Evolutionary conservation across 2,329 filamentous ascomycete species (phyloP), one percentile per base, ranked within the genome.

Genomic region (Cytospora schulzeri): DNA sequence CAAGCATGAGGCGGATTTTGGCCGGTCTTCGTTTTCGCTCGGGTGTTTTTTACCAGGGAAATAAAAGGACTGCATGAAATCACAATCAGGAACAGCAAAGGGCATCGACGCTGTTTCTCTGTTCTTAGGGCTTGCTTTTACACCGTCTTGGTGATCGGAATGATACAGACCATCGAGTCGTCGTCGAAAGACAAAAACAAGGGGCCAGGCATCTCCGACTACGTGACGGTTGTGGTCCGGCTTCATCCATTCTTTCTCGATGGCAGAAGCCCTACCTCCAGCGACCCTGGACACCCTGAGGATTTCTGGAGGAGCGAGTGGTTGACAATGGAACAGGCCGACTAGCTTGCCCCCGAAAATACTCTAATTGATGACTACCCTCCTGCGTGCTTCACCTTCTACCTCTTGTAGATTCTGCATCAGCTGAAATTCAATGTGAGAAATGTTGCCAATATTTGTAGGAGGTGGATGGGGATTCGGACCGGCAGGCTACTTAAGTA

Each of bases 91-190:
- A 56, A 62, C 62, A 65, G 65, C 62, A 65, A 60, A 52, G 65
- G 65, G 65, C 65, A 64, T 65, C 59, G 38, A 53, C 65, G 72
- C 71, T 76, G 77, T 76, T 76, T 75, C 75, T 77, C 65, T 77
- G 75, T 76, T 72, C 67, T 72, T 73, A 72, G 71, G 71, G 74
- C 74, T 78, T 78, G 78, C 76, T 79, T 80, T 76, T 77, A 76
- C 75, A 75, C 69, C 75, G 75, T 76, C 77, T 79, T 78, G 79
- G 76, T 79, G 78, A 76, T 79, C 77, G 73, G 75, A 80, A 81
- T 78, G 76, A 76, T 75, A 79, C 68, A 70, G 72, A 69, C 73
- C 72, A 73, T 73, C 71, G 70, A 68, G 69, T 69, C 69, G 69
- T 69, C 69, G 69, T 69, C 51, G 62, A 59, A 65, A 56, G 45